phyloP scores from a whole-genome alignment of 2,329 filamentous ascomycete genomes.

The Trichoderma citrinoviride region DNA sequence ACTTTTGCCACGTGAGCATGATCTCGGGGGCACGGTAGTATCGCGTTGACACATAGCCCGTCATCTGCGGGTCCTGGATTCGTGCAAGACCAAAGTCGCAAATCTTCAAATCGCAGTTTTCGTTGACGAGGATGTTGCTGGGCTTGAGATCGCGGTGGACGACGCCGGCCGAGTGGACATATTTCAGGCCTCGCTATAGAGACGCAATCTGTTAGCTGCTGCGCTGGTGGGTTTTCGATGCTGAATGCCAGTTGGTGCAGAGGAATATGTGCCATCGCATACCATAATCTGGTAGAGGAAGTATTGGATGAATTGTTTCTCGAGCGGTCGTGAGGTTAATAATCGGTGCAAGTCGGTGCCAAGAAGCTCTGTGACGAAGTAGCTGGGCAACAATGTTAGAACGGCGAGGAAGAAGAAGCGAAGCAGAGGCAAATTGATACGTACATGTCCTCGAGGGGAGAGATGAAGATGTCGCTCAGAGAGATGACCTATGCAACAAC shows the following conservation, averaged over 20 bases:
- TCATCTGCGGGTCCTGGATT: slow-evolving; percentile 99
- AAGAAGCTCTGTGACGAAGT: slow-evolving; percentile 96
- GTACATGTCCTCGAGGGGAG: slow-evolving; percentile 96
- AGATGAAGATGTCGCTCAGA: slow-evolving; percentile 99
- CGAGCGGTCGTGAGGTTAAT: slow-evolving; percentile 88
- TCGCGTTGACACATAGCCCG: slow-evolving; percentile 95
- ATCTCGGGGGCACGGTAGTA: slow-evolving; percentile 99
- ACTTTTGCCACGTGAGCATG: slow-evolving; percentile 99
- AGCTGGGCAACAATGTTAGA: slow-evolving; percentile 52
- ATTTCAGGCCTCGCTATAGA: slow-evolving; percentile 87
- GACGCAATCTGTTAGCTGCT: slow-evolving; percentile 21
- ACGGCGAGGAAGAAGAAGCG: background rate
- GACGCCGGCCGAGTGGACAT: slow-evolving; percentile 96
- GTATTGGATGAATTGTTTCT: slow-evolving; percentile 99
- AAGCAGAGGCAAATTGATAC: slow-evolving; percentile 32
- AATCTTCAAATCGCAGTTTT: slow-evolving; percentile 99
- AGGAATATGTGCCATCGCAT: slow-evolving; percentile 35
- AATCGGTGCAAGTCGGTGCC: slow-evolving; percentile 95
- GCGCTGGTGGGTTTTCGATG: background rate
- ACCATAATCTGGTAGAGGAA: slow-evolving; percentile 99
- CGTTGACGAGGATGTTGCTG: slow-evolving; percentile 98
- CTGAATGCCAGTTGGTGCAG: background rate
- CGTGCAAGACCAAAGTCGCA: slow-evolving; percentile 97
- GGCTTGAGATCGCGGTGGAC: slow-evolving; percentile 97
- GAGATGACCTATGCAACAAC: slow-evolving; percentile 72